Evolutionary conservation across 371 early-diverging fungal species (phyloP).

Genomic region (Blastocladiella emersonii): DNA sequence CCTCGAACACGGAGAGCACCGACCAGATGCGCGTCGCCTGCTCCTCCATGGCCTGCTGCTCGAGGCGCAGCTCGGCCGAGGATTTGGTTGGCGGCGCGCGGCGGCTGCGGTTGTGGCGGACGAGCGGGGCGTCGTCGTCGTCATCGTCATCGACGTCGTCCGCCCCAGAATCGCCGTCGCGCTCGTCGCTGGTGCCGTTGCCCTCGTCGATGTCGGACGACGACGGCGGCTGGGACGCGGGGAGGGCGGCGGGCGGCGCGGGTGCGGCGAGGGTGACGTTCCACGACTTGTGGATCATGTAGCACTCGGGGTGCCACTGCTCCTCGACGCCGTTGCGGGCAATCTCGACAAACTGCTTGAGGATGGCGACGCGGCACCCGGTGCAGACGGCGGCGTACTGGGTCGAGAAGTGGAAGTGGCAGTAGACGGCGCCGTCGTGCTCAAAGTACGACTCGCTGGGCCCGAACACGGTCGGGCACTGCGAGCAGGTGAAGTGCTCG

Average conservation of each 20-base stretch:
- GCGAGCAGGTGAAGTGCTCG: slow-evolving; percentile 89
- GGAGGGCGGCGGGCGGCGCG: too few relatives aligned
- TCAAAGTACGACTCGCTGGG: slow-evolving; percentile 91
- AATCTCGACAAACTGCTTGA: slow-evolving; percentile 87
- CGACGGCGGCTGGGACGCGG: not conserved
- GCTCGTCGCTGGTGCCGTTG: not conserved
- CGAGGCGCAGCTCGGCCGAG: slow-evolving; percentile 28
- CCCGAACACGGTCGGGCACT: slow-evolving; percentile 81
- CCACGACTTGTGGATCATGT: slow-evolving; percentile 85
- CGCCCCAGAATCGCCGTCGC: too few relatives aligned
- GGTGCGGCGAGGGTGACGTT: not conserved
- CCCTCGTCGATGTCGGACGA: not conserved
- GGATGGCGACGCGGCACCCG: slow-evolving; percentile 81
- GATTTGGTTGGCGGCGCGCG: not conserved
- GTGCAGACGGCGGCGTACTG: slow-evolving; percentile 73
- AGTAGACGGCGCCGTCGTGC: slow-evolving; percentile 68
- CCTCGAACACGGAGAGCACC: slow-evolving; percentile 88
- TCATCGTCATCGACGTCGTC: too few relatives aligned
- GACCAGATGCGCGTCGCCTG: slow-evolving; percentile 84
- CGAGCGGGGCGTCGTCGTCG: not conserved
- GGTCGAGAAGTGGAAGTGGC: slow-evolving; percentile 79
- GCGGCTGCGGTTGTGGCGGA: not conserved
- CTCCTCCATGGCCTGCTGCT: slow-evolving; percentile 58
- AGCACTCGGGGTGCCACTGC: slow-evolving; percentile 96
- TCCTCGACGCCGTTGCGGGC: slow-evolving; percentile 49